Evolutionary conservation across 495 filamentous ascomycete species (phyloP), one percentile per base, ranked within the genome.

Genomic region (Penicillium silybi): DNA sequence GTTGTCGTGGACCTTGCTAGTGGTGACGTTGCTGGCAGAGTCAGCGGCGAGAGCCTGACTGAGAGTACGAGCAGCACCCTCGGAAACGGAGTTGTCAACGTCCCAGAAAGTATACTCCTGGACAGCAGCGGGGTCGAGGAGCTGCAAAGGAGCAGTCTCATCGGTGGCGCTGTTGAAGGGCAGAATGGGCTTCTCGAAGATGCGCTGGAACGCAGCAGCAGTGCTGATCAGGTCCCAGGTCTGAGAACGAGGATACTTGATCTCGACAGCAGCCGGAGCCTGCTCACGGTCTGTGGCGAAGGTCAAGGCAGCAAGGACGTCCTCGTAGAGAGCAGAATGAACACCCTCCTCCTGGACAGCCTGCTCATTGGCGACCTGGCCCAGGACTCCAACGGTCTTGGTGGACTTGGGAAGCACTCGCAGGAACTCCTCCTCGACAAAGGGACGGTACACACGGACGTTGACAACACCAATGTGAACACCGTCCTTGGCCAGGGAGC

Each of bases 51-150:
- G 75, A 4, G 93, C 73, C 57, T 83, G 83, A 37, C 85, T 84
- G 25, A 97, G 67, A 34, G 79, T 79, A 18, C 78, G 63, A 8
- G 90, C 81, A 22, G 90, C 85, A 44, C 77, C 74, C 38, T 73
- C 76, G 29, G 85, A 81, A 1, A 70, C 67, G 20, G 90, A 92
- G 63, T 82, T 82, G 56, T 95, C 93, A 16, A 87, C 68, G 65
- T 97, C 89, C 93, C 92, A 98, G 78, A 98, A 96, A 18, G 84
- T 82, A 74, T 91, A 98, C 61, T 97, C 88, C 62, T 88, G 77
- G 23, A 86, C 82, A 20, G 72, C 58, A 13, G 67, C 44, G 13
- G 68, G 62, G 45, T 76, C 74, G 6, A 83, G 57, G 34, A 85
- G 51, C 54, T 79, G 69, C 46, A 80, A 61, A 32, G 74, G 57